Evolutionary conservation across 805 yeast species (phyloP), one percentile per base, ranked within the genome.

Genomic region (Komagataella ulmi): DNA sequence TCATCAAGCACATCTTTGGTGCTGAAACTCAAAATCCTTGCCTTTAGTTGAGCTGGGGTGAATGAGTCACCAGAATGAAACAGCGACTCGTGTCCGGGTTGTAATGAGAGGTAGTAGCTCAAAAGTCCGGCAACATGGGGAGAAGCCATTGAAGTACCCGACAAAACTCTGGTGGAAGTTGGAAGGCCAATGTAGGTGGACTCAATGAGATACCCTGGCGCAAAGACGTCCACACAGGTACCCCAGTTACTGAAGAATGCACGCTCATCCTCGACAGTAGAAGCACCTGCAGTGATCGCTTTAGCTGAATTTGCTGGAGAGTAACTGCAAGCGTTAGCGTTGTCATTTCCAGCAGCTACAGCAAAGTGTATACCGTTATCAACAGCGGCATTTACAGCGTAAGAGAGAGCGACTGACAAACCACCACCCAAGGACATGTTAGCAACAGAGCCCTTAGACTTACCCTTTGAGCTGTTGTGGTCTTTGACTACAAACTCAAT

Each of bases 221-320:
- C 88, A 66, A 86, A 84, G 0, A 88, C 72, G 60, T 88, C 88
- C 6, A 90, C 95, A 65, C 97, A 91, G n/a, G 73, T 70, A 0
- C 98, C 97, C 89, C 90, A 87, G 62, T 91, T 90, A n/a, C 93
- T 77, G 59, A 91, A 90, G 10, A 75, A 61, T 0, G 97, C 95
- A 2, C 71, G 58, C 58, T 88, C 95, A 4, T 73, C 73, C 17
- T 74, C 61, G 61, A 86, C 96, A 60, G 88, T 90, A 50, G 89
- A 79, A 2, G 97, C 95, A 1, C 97, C 97, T 6, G 89, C 95
- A 0, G 95, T 81, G 3, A 88, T 77, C 0, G 87, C 88, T 49
- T 69, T 69, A 1, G 67, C 68, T 1, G 91, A 83, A 45, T 91
- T 83, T 1, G 95, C 95, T 0, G 97, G 97, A 53, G 95, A 86